Base-by-base conservation (phyloP, 2,329 filamentous ascomycete genomes). In the Diaporthe helianthi region DNA sequence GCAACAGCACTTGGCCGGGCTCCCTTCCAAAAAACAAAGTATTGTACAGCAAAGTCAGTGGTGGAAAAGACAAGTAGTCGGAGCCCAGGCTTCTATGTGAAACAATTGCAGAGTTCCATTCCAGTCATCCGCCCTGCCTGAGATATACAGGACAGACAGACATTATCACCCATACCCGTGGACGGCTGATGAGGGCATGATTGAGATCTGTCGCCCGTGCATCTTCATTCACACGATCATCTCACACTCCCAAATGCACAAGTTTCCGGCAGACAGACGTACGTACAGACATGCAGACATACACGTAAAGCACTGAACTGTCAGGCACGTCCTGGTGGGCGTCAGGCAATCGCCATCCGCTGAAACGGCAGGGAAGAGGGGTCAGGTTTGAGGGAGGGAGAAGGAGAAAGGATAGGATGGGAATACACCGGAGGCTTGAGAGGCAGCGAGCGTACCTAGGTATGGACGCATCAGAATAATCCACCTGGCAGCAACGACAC, bases 41-140 rank as follows among this genome's bases (percentile, higher is more conserved):
- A 26, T 47, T 24, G 29, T 36, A 36, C 29, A 24, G 19, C 15
- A 47, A 4, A 22, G n/a, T n/a, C 58, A 17, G 29, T 63, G 58
- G 26, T 33, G 41, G 15, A 58, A 47, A 49, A 58, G 65, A 47
- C 31, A 67, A 26, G 52, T 49, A 58, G 44, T 41, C 58, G 22
- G 44, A 36, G 44, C 58, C n/a, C 13, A 13, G 64, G 41, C 47
- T 58, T 58, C 53, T 67, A 67, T 67, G 44, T 55, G 65, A 67
- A 67, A 67, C 65, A 67, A 49, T 58, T 58, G 52, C 44, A 67
- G 44, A 58, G 46, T 58, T 49, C 52, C 64, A 55, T 66, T 66
- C 54, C 29, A 67, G 22, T 29, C 29, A 38, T 41, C 58, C 44
- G 58, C 29, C 26, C 49, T 17, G 65, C 52, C 52, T 63, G 44